phyloP scores from a whole-genome alignment of 1,284 basidiomycete genomes.

The Ceratobasidium sp. region DNA sequence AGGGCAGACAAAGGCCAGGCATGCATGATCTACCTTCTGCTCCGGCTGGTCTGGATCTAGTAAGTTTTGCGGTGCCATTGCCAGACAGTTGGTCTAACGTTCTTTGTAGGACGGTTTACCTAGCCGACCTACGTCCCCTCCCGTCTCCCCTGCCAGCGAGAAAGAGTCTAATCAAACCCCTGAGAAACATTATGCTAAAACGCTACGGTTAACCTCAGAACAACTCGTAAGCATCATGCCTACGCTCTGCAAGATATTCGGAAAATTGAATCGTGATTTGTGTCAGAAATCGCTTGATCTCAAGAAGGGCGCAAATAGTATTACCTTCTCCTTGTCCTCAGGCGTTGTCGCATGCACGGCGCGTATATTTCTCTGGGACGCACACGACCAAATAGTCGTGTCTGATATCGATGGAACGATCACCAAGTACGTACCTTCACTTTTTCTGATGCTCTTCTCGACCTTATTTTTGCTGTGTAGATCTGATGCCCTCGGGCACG shows the following conservation, averaged over 20 bases:
- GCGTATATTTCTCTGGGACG: slow-evolving; percentile 96
- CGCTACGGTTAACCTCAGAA: slow-evolving; percentile 85
- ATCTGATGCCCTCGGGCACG: slow-evolving; percentile 96
- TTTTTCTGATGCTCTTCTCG: slow-evolving; percentile 3
- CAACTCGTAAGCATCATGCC: slow-evolving; percentile 67
- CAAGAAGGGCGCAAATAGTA: slow-evolving; percentile 88
- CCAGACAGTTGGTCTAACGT: not conserved
- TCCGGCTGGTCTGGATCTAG: slow-evolving; percentile 29
- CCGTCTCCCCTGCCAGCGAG: slow-evolving; percentile 45
- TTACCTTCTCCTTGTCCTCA: slow-evolving; percentile 96
- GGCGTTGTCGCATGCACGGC: slow-evolving; percentile 90
- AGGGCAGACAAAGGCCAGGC: slow-evolving; percentile 46
- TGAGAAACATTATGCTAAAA: slow-evolving; percentile 86
- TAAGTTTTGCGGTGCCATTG: not conserved
- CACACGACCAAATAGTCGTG: slow-evolving; percentile 88
- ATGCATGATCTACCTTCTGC: slow-evolving; percentile 32
- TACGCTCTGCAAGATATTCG: not conserved
- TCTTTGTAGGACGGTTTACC: slow-evolving; percentile 18
- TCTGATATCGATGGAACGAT: slow-evolving; percentile 99
- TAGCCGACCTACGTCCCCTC: slow-evolving; percentile 34
- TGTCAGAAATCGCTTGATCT: slow-evolving; percentile 84
- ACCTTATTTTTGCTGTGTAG: slow-evolving; percentile 57
- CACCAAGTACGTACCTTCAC: slow-evolving; percentile 76
- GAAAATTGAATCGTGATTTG: slow-evolving; percentile 1
- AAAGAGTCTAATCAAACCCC: slow-evolving; percentile 46